Conservation (phyloP, 164 flowering plant species). For the Cinnamomum micranthum region DNA sequence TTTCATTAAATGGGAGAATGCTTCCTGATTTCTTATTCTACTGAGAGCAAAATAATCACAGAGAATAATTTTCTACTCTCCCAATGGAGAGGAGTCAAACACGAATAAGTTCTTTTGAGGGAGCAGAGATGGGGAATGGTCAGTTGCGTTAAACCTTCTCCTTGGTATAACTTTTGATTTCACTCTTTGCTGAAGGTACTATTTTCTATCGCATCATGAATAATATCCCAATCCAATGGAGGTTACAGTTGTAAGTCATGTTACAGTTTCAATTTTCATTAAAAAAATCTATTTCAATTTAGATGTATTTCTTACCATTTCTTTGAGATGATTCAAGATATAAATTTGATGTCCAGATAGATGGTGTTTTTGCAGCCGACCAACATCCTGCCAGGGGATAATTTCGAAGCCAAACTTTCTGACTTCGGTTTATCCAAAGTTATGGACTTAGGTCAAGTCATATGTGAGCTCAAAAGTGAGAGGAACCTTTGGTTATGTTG, state of each 20-base stretch:
- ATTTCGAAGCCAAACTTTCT: conserved; percentile 58
- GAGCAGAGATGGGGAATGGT: neutral
- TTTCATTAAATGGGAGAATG: neutral
- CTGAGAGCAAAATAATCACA: too few relatives aligned
- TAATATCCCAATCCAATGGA: neutral
- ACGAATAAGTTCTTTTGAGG: neutral
- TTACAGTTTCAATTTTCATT: neutral
- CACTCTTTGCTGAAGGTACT: neutral
- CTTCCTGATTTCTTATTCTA: neutral
- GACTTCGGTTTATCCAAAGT: conserved; percentile 68
- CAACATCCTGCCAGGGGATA: conserved; percentile 46
- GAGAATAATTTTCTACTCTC: neutral
- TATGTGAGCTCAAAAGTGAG: conserved; percentile 74
- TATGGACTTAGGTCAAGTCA: conserved; percentile 45
- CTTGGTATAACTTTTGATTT: neutral
- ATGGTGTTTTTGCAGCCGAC: conserved; percentile 40
- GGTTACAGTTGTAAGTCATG: too few relatives aligned
- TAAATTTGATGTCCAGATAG: neutral
- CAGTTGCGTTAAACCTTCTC: neutral
- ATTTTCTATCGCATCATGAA: neutral
- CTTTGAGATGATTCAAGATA: neutral
- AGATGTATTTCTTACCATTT: neutral
- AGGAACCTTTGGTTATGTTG: conserved; percentile 77
- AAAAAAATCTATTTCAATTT: neutral
- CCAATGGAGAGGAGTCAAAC: neutral